These are phyloP conservation scores for Protomyces arabidopsidicola DNA, from an alignment of 1,139 yeast species.

Conservation along the genomic window DNA sequence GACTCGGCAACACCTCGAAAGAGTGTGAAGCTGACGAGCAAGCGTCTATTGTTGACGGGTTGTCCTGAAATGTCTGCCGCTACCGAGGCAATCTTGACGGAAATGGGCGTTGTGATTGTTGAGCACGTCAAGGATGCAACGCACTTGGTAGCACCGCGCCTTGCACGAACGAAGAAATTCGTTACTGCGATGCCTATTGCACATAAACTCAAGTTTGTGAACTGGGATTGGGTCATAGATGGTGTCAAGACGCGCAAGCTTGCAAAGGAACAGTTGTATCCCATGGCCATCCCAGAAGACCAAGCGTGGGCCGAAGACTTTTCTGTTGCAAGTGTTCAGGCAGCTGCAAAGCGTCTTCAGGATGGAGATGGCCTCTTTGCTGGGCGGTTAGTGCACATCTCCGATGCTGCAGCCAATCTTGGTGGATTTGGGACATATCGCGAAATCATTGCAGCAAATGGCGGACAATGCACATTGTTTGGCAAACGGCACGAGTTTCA, in stretches of 20 bases:
- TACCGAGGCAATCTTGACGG: constrained; percentile 31
- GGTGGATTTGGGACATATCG: constrained; percentile 61
- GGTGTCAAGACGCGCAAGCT: constrained; percentile 11
- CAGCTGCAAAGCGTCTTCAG: constrained; percentile 36
- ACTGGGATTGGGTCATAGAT: constrained; percentile 18
- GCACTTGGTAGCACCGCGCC: constrained; percentile 61
- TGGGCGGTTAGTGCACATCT: constrained; percentile 52
- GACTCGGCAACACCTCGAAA: constrained; percentile 3
- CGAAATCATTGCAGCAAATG: constrained; percentile 63
- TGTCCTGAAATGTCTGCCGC: constrained; percentile 29
- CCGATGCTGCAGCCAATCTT: constrained; percentile 49
- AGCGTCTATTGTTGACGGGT: constrained; percentile 34
- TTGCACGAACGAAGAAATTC: constrained; percentile 81
- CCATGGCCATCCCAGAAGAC: constrained; percentile 4
- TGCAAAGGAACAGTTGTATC: neutral
- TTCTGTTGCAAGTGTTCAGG: constrained; percentile 39
- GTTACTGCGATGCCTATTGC: constrained; percentile 47
- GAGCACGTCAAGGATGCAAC: constrained; percentile 39
- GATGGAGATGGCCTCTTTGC: constrained; percentile 44
- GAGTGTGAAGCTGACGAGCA: neutral
- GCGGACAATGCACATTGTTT: constrained; percentile 41
- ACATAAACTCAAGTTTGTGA: constrained; percentile 40
- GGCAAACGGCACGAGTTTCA: constrained; percentile 7
- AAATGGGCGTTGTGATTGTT: constrained; percentile 38
- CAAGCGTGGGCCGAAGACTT: constrained; percentile 29